phyloP scores from a whole-genome alignment of 2,329 filamentous ascomycete genomes.

The Colletotrichum spaethianum region DNA sequence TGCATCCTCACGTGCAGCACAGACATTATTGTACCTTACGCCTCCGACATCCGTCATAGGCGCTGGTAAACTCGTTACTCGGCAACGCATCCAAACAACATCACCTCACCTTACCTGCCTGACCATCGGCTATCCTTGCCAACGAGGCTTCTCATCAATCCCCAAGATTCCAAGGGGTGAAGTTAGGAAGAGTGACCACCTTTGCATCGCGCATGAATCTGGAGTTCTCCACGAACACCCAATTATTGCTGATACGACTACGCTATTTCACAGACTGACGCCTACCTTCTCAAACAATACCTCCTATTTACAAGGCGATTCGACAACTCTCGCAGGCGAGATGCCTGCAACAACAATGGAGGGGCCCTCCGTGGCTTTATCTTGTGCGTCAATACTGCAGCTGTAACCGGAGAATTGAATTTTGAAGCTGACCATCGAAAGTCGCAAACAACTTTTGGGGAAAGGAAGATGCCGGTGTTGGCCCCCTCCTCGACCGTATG shows the following conservation, averaged over 20 bases:
- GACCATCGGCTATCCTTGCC: background rate
- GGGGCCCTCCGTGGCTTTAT: constrained; percentile 75
- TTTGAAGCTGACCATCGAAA: constrained; percentile 52
- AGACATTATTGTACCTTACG: background rate
- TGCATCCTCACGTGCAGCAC: background rate
- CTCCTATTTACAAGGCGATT: background rate
- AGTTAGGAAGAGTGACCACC: background rate
- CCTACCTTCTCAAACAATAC: background rate
- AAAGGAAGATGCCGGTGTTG: constrained; percentile 96
- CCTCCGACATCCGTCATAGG: background rate
- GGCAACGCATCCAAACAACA: constrained; percentile 31
- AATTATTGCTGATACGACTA: background rate
- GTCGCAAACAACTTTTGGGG: constrained; percentile 99
- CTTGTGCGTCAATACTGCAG: constrained; percentile 65
- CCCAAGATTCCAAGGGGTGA: background rate
- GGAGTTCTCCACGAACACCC: background rate
- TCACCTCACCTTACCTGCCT: background rate
- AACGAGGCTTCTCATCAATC: background rate
- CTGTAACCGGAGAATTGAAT: background rate
- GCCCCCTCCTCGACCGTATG: constrained; percentile 93
- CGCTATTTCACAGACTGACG: background rate
- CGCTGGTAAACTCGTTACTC: constrained; percentile 7
- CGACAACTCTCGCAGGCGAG: constrained; percentile 25
- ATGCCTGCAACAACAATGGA: constrained; percentile 76
- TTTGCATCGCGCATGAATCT: background rate